Evolutionary conservation across 1,284 basidiomycete genomes (phyloP), one percentile per base, ranked within the genome.

Genomic region (Coniferiporia sulphurascens): DNA sequence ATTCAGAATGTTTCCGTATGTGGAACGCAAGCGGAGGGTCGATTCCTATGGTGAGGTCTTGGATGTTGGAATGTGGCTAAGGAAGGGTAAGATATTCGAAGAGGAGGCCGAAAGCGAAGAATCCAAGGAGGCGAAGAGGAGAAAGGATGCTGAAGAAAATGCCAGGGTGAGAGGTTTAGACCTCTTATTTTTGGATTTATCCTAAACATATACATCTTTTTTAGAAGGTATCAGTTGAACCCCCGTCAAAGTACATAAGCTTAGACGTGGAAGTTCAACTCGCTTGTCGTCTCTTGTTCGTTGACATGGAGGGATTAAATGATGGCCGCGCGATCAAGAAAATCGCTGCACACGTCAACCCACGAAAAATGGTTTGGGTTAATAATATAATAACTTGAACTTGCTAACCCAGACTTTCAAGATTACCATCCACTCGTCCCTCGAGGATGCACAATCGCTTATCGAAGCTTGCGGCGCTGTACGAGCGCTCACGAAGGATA

Each of bases 251-350:
- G 73, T 99, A 87, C 68, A 81, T 98, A 46, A 83, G 84, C 2
- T 86, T 89, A 54, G 78, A 82, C 13, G 76, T 91, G 3, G 83
- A 87, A 43, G 81, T 98, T 13, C 84, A 92, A 54, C 71, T 98
- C 36, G 83, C 86, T 21, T 98, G 97, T 67, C 84, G 87, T 5
- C 74, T 98, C 15, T 82, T 95, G 27, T 98, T 91, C 66, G 85
- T 99, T 56, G 97, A 99, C 69, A 87, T 99, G 83, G 93, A 96
- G 65, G 97, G 97, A 32, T 74, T 97, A 59, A 95, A 95, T 69
- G 97, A 99, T 68, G 95, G 96, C 1, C 87, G 95, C 62, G 95
- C 97, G 5, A 87, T 98, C 63, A 98, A 98, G 73, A 96, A 92
- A 0, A 95, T 99, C 63, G 87, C 99, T 10, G 93, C 96, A 1